phyloP scores from a whole-genome alignment of 148 eudicot species.

The Polygonum maritimum region DNA sequence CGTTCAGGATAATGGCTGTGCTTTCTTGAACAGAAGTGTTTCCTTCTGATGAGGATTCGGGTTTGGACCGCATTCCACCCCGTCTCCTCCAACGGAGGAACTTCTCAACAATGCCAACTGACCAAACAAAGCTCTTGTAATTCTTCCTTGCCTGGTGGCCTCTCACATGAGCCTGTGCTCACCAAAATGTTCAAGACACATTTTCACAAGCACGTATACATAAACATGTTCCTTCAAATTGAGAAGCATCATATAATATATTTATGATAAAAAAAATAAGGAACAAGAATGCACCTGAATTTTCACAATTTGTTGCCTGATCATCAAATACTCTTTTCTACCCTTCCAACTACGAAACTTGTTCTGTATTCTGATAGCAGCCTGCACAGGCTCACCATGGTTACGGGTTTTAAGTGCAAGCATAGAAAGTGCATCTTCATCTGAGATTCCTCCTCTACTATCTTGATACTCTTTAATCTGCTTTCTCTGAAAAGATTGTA shows the following conservation, averaged over 20 bases:
- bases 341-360: constrained; percentile 74
- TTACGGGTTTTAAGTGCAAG: constrained; percentile 36
- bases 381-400: constrained; percentile 41
- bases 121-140: constrained; percentile 68
- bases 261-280: background rate
- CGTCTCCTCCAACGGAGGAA: constrained; percentile 79
- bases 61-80: constrained; percentile 53
- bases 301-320: constrained; percentile 61
- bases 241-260: background rate
- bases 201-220: background rate
- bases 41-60: constrained; percentile 32
- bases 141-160: constrained; percentile 85
- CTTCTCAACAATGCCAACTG: constrained; percentile 78
- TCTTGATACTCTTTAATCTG: constrained; percentile 36
- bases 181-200: background rate
- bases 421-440: constrained; percentile 58
- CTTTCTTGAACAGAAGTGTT: constrained; percentile 5
- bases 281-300: constrained; percentile 48
- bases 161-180: constrained; percentile 67
- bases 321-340: constrained; percentile 52
- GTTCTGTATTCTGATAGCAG: constrained; percentile 64
- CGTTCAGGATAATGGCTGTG: constrained; percentile 20
- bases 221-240: background rate
- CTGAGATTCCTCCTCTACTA: constrained; percentile 30
- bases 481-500: constrained; percentile 74